Evolutionary conservation across 345 rosid species (phyloP), one percentile per base, ranked within the genome.

Genomic region (Ceriops tagal): DNA sequence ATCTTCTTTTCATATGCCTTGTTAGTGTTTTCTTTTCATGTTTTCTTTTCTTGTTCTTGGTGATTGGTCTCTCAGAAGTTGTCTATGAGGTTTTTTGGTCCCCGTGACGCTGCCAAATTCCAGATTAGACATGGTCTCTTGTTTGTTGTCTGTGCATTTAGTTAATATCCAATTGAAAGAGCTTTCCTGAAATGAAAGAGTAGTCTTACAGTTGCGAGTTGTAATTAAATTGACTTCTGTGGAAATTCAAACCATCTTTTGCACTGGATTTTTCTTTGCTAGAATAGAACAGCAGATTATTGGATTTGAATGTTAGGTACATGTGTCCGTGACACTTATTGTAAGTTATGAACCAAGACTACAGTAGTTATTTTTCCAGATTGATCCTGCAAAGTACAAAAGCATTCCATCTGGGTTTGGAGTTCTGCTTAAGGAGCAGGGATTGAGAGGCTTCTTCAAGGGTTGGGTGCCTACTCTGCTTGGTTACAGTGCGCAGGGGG

Each of bases 401-500:
- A 88, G 95, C 82, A 88, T 88, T 65, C 68, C 97, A 11, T 93
- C 98, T 76, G 97, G 98, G 46, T 93, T 93, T 49, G 96, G 98
- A 60, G 81, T 90, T 53, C 66, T 92, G 75, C 73, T 96, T 32
- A 96, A 85, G 82, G 99, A 96, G 81, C 98, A 92, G 69, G 97
- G 98, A 71, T 61, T 67, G 5, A 89, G 83, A 73, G 99, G 98
- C n/a, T 90, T 96, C 82, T 96, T 92, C 83, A 92, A 89, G 84
- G 99, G 97, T n/a, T 96, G 98, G 98, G 97, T 88, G 35, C 99
- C 99, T 39, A 90, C 99, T 35, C 80, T 96, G 10, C 88, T 96
- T 73, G 99, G 99, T 77, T 96, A 90, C 83, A 90, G 98, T 76
- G 97, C 96, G 31, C 99, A 96, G 76, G 99, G 99, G 11, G 99